Evolutionary conservation across 352 stramenopile species (phyloP).

Genomic region (Halophytophthora batemanensis): DNA sequence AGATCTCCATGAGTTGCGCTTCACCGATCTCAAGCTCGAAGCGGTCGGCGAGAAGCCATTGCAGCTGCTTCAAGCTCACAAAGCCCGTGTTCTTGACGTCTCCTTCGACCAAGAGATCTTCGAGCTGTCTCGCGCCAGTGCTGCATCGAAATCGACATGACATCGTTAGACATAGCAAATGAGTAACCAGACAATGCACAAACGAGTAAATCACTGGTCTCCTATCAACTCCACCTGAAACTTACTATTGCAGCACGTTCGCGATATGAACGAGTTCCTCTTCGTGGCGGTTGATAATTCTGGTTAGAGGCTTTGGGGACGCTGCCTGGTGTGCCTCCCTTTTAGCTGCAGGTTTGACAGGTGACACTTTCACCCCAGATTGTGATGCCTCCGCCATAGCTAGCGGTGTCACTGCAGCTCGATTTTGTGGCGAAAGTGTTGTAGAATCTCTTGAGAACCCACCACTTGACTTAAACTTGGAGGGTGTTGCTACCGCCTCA

Average conservation of each 20-base stretch:
- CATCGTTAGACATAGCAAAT: neutral
- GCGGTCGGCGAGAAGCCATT: conserved; percentile 33
- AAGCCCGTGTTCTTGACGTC: conserved; percentile 33
- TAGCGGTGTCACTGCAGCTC: neutral
- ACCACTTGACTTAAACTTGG: conserved; percentile 1
- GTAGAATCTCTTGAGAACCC: neutral
- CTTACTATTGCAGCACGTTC: conserved; percentile 49
- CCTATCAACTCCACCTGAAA: too few species aligned
- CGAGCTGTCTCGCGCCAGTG: conserved; percentile 40
- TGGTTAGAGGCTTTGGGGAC: neutral
- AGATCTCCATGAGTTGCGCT: conserved; percentile 45
- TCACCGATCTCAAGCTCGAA: conserved; percentile 35
- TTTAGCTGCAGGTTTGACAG: conserved; percentile 6
- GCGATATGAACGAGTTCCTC: conserved; percentile 46
- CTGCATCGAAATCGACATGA: conserved; percentile 11
- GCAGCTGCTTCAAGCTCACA: conserved; percentile 50
- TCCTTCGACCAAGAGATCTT: conserved; percentile 27
- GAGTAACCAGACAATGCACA: neutral
- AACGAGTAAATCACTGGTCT: neutral
- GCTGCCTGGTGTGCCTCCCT: neutral
- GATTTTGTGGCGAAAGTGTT: conserved; percentile 10
- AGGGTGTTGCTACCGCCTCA: conserved; percentile 1
- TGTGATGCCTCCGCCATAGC: neutral
- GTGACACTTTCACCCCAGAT: conserved; percentile 6
- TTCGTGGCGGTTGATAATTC: conserved; percentile 39